Evolutionary conservation across 257 asterid species (phyloP), one percentile per base, ranked within the genome.

Genomic region (Jacaranda mimosifolia): DNA sequence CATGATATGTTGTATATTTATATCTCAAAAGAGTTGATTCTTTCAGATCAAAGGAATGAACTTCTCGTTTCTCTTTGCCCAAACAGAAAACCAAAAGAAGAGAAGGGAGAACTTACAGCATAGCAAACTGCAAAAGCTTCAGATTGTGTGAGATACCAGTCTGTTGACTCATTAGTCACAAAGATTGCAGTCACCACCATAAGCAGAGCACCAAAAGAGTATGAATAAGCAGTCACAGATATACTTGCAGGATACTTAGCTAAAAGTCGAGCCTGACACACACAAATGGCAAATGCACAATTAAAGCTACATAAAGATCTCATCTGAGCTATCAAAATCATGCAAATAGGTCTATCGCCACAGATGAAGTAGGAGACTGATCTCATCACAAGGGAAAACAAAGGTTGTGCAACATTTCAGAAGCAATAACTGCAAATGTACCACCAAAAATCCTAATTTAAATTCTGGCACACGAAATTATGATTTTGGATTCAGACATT

Each of bases 211-310:
- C 98, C 98, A 72, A 88, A 93, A 55, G 76, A 79, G 79, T 93
- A 89, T 6, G 98, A 87, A 82, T 81, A 93, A 38, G 97, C 96
- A 11, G 97, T 93, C 85, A 93, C 77, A 39, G 97, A 89, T 76
- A 93, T 79, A 79, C 90, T 87, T 55, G 97, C 94, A 19, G 96
- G 98, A 85, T 94, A 94, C 70, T 86, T 87, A 40, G 87, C 90
- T 75, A 94, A 75, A 73, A 94, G 85, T 65, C 95, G 95, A 79
- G 98, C 97, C 98, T 94, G 93, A 71, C 79, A 81, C 67, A 71
- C 79, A 81, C 67, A 80, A 39, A 71, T 64, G 35, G 46, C 21
- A 80, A 73, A 60, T 32, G 32, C 66, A 11, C 7, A 17, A 76
- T 52, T 40, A 64, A 36, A 65, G 68, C 35, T 62, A 66, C 32